These are phyloP conservation scores for Gonapodya prolifera DNA, from an alignment of 192 early-diverging fungal species.

Conservation along the genomic window DNA sequence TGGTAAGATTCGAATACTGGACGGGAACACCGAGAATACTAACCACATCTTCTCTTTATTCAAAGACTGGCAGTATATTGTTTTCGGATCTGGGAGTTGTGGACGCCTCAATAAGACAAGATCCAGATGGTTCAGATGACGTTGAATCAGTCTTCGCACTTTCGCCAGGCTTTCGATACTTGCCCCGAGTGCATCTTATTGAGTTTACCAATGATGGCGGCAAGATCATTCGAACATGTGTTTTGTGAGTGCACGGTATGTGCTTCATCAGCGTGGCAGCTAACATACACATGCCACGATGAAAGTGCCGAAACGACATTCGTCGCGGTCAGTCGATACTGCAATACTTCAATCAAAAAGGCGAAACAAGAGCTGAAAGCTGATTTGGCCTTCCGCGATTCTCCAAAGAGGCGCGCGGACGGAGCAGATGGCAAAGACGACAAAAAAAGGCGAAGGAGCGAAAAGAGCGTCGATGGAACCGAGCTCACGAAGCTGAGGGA, in stretches of 20 bases:
- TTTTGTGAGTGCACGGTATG: neutral
- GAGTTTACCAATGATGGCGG: neutral
- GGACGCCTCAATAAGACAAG: neutral
- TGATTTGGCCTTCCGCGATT: neutral
- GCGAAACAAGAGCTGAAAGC: neutral
- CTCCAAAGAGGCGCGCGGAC: neutral
- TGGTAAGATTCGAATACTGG: neutral
- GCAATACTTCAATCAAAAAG: neutral
- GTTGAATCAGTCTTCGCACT: neutral
- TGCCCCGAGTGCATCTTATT: neutral
- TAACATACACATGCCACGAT: neutral
- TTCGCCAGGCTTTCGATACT: neutral
- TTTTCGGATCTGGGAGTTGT: neutral
- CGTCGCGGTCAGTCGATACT: neutral
- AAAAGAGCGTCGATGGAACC: neutral
- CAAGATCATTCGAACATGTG: neutral
- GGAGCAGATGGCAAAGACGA: neutral
- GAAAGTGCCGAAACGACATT: neutral
- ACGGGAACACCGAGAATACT: neutral
- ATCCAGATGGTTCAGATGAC: neutral
- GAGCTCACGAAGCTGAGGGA: neutral
- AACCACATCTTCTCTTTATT: neutral
- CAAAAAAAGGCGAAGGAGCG: neutral
- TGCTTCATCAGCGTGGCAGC: neutral
- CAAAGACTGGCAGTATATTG: neutral